These are phyloP conservation scores for Ceratocystis variospora DNA, from an alignment of 2,329 filamentous ascomycete species.

Conservation along the genomic window DNA sequence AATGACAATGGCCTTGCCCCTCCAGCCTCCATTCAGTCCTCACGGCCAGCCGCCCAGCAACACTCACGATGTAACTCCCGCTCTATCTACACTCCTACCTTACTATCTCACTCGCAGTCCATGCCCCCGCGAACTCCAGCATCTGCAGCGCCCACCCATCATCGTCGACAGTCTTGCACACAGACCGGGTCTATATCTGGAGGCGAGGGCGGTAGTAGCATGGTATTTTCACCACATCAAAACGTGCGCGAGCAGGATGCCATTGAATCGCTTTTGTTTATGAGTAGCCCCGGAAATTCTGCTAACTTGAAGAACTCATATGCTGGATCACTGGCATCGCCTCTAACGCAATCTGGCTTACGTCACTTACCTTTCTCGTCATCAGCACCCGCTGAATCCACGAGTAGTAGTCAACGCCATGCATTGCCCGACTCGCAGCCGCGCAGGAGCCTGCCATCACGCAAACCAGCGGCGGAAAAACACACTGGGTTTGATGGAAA, in stretches of 20 bases:
- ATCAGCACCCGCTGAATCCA: slow-evolving; percentile 19
- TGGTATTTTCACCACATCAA: slow-evolving; percentile 55
- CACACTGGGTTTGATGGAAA: slow-evolving; percentile 35
- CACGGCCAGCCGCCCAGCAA: slow-evolving; percentile 27
- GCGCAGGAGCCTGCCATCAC: slow-evolving; percentile 39
- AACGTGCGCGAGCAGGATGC: slow-evolving; percentile 65
- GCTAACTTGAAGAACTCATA: slow-evolving; percentile 45
- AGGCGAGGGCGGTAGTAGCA: slow-evolving; percentile 31
- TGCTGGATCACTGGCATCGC: slow-evolving; percentile 30
- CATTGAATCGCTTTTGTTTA: slow-evolving; percentile 64
- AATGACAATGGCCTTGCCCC: slow-evolving; percentile 31
- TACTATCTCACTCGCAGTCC: slow-evolving; percentile 37
- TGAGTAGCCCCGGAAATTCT: slow-evolving; percentile 66
- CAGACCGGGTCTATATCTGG: slow-evolving; percentile 25
- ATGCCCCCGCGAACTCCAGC: slow-evolving; percentile 26
- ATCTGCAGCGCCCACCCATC: slow-evolving; percentile 17
- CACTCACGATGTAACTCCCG: slow-evolving; percentile 36
- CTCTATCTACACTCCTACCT: slow-evolving; percentile 35
- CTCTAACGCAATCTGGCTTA: slow-evolving; percentile 21
- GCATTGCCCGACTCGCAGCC: slow-evolving; percentile 36
- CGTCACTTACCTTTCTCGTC: slow-evolving; percentile 13
- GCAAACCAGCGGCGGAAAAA: slow-evolving; percentile 32
- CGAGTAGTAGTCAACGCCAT: slow-evolving; percentile 22
- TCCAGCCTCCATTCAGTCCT: slow-evolving; percentile 42
- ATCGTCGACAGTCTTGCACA: slow-evolving; percentile 26